Evolutionary conservation across 805 yeast genomes (phyloP).

Genomic region (Cyberlindnera lachancei): DNA sequence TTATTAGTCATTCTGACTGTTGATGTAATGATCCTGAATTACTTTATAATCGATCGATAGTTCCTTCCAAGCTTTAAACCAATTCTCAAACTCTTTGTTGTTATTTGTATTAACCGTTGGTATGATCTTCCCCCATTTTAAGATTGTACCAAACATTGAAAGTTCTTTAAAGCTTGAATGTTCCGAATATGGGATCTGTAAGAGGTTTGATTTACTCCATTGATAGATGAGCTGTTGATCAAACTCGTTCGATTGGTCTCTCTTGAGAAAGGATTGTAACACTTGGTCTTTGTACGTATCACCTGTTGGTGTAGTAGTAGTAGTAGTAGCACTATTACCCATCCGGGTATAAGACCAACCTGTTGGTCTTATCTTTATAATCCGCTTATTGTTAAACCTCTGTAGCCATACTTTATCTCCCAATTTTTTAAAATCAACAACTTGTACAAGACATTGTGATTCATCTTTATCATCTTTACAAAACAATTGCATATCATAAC

Average conservation of each 20-base stretch:
- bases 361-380: slow-evolving; percentile 78
- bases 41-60: slow-evolving; percentile 1
- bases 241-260: slow-evolving; percentile 1
- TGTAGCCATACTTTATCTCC: slow-evolving; percentile 26
- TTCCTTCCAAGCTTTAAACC: slow-evolving; percentile 18
- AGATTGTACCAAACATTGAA: slow-evolving; percentile 48
- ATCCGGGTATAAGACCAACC: slow-evolving; percentile 70
- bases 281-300: neutral
- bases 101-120: slow-evolving; percentile 73
- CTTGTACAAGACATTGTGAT: slow-evolving; percentile 44
- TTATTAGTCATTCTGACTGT: too few species aligned
- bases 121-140: slow-evolving; percentile 47
- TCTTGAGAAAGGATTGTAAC: neutral
- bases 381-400: slow-evolving; percentile 19
- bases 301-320: neutral
- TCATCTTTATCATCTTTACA: slow-evolving; percentile 5
- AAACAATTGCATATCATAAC: slow-evolving; percentile 9
- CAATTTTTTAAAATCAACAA: slow-evolving; percentile 61
- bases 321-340: neutral
- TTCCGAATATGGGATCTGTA: slow-evolving; percentile 82
- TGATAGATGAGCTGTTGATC: slow-evolving; percentile 6
- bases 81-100: slow-evolving; percentile 17
- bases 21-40: slow-evolving; percentile 9
- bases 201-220: slow-evolving; percentile 7
- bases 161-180: slow-evolving; percentile 88